Conservation (phyloP, 140 eudicot species). For the Senecio squalidus region DNA sequence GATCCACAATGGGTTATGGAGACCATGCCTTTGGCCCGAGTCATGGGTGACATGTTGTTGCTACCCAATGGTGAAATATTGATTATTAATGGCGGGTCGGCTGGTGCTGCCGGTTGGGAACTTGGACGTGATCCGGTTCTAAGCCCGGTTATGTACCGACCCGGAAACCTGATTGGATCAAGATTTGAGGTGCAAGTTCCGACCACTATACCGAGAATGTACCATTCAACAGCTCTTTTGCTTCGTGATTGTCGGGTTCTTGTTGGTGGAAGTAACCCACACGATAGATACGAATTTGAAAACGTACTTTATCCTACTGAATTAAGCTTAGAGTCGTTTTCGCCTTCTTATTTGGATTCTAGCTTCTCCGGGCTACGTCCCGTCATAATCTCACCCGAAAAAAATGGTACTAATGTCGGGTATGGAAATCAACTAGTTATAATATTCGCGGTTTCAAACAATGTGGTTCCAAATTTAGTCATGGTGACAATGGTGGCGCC, state of each 20-base stretch:
- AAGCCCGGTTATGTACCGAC: background rate
- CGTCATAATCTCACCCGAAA: slow-evolving; percentile 19
- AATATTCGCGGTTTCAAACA: slow-evolving; percentile 30
- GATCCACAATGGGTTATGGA: slow-evolving; percentile 62
- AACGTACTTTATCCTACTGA: slow-evolving; percentile 57
- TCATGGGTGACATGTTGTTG: slow-evolving; percentile 76
- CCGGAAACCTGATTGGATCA: background rate
- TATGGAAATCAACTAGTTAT: slow-evolving; percentile 27
- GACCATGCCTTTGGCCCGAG: slow-evolving; percentile 58
- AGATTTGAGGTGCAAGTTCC: slow-evolving; percentile 46
- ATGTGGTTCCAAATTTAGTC: slow-evolving; percentile 21
- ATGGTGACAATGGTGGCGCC: slow-evolving; percentile 68
- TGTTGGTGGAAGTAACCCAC: slow-evolving; percentile 75
- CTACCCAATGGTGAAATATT: slow-evolving; percentile 58
- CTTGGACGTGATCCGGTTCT: slow-evolving; percentile 9
- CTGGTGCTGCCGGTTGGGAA: slow-evolving; percentile 71
- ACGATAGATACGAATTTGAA: slow-evolving; percentile 19
- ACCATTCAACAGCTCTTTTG: slow-evolving; percentile 10
- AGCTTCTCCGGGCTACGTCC: slow-evolving; percentile 33
- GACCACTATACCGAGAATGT: slow-evolving; percentile 34
- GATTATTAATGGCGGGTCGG: slow-evolving; percentile 53
- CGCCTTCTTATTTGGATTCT: slow-evolving; percentile 50
- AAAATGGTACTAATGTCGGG: slow-evolving; percentile 2
- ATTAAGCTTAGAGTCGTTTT: slow-evolving; percentile 57
- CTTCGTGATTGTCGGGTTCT: slow-evolving; percentile 64